These are phyloP conservation scores for Sporothrix brunneoviolacea DNA, from an alignment of 2,329 filamentous ascomycete genomes.

Conservation along the genomic window DNA sequence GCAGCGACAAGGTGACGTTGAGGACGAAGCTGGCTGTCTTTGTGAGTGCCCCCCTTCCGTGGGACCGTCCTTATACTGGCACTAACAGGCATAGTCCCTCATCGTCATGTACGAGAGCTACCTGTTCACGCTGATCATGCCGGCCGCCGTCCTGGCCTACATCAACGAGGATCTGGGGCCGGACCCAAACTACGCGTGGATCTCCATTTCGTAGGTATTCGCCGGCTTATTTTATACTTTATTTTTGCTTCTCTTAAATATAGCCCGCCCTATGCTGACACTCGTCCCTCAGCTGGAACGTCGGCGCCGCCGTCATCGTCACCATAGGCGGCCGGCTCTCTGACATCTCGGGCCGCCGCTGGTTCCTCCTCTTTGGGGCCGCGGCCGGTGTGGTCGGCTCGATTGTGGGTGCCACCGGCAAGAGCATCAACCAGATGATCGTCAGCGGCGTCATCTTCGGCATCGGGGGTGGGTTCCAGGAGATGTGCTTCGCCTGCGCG, in stretches of 20 bases:
- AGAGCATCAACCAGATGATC: background rate
- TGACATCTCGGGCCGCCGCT: conserved; percentile 2
- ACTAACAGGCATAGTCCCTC: no score
- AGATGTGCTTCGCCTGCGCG: conserved; percentile 28
- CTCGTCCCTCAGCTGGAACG: conserved; percentile 22
- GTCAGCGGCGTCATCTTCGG: background rate
- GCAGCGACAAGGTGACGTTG: no score
- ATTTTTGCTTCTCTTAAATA: no score
- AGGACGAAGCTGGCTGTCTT: no score
- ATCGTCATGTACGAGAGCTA: conserved; percentile 1
- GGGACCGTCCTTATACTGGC: no score
- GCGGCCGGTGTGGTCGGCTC: background rate
- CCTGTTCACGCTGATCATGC: conserved; percentile 22
- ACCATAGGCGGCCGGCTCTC: conserved; percentile 13
- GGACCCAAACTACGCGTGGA: conserved; percentile 28
- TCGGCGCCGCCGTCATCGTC: conserved; percentile 19
- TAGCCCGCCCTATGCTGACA: no score
- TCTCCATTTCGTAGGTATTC: conserved; percentile 20
- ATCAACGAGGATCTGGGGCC: conserved; percentile 29
- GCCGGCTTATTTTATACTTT: no score
- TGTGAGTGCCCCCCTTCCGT: no score
- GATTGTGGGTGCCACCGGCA: background rate
- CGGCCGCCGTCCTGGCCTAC: conserved; percentile 25
- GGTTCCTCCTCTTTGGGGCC: background rate
- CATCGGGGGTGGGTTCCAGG: background rate